phyloP scores from a whole-genome alignment of 257 asterid species.

The Primulina eburnea region DNA sequence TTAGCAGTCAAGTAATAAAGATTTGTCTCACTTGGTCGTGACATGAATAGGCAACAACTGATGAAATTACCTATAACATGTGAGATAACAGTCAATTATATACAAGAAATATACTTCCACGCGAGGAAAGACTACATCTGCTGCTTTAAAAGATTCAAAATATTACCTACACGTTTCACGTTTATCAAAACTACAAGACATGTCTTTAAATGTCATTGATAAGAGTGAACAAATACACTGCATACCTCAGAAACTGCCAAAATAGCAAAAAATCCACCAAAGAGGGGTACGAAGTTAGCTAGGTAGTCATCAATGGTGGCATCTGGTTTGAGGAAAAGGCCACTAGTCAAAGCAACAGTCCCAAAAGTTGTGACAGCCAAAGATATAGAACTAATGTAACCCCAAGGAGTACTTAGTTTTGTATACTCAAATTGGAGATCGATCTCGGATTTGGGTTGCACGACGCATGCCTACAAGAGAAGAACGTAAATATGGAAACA shows the following conservation, averaged over 20 bases:
- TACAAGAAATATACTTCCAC: too few species aligned
- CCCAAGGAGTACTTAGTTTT: conserved; percentile 69
- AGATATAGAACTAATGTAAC: conserved; percentile 67
- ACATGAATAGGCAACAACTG: too few species aligned
- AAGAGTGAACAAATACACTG: background rate
- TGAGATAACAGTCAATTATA: too few species aligned
- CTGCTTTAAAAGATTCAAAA: too few species aligned
- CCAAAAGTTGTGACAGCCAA: conserved; percentile 74
- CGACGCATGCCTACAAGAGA: conserved; percentile 68
- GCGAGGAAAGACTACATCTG: too few species aligned
- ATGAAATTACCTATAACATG: too few species aligned
- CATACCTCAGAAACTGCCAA: conserved; percentile 88
- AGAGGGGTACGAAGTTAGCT: conserved; percentile 62
- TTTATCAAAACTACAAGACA: background rate
- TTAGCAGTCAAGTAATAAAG: too few species aligned
- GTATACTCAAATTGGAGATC: conserved; percentile 79
- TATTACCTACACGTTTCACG: background rate
- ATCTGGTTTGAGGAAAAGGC: conserved; percentile 78
- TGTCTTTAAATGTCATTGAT: background rate
- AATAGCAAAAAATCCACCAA: conserved; percentile 88
- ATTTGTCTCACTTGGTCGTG: too few species aligned
- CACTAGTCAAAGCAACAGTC: conserved; percentile 81
- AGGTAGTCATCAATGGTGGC: conserved; percentile 75
- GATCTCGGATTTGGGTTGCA: conserved; percentile 89
- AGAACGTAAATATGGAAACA: conserved; percentile 8